Evolutionary conservation across 108 stramenopile species (phyloP).

Genomic region (Nitzschia sp.): DNA sequence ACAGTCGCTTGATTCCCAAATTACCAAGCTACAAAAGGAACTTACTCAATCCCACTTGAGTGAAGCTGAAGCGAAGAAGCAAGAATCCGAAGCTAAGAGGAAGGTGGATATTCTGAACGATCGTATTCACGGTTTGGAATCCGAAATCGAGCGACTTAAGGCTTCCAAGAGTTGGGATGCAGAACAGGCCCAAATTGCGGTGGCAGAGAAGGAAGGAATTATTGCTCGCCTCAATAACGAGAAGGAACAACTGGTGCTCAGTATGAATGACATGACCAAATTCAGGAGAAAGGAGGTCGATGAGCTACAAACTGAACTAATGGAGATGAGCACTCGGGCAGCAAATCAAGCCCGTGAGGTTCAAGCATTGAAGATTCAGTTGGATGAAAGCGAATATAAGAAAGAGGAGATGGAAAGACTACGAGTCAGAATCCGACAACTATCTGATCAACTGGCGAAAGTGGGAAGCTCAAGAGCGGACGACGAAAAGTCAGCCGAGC

Average conservation of each 20-base stretch:
- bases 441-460: conserved; percentile 9
- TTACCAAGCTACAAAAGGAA: conserved; percentile 30
- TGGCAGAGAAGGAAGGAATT: conserved; percentile 27
- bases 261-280: conserved; percentile 38
- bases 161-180: conserved; percentile 19
- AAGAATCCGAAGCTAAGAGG: conserved; percentile 16
- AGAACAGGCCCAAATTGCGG: not conserved
- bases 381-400: conserved; percentile 28
- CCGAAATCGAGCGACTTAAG: conserved; percentile 17
- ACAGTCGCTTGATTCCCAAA: conserved; percentile 23
- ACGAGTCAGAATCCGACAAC: conserved; percentile 10
- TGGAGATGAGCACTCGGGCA: conserved; percentile 30
- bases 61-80: conserved; percentile 13
- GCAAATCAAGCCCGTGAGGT: conserved; percentile 40
- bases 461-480: not conserved
- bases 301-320: conserved; percentile 42
- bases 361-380: conserved; percentile 30
- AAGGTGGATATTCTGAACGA: conserved; percentile 28
- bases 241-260: conserved; percentile 38
- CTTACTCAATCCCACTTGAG: conserved; percentile 18
- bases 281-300: conserved; percentile 38
- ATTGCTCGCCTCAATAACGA: conserved; percentile 29
- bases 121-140: conserved; percentile 18
- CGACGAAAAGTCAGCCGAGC: not conserved
- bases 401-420: conserved; percentile 24